Evolutionary conservation across 306 rosid genomes (phyloP).

Genomic region (Potentilla sterilis): DNA sequence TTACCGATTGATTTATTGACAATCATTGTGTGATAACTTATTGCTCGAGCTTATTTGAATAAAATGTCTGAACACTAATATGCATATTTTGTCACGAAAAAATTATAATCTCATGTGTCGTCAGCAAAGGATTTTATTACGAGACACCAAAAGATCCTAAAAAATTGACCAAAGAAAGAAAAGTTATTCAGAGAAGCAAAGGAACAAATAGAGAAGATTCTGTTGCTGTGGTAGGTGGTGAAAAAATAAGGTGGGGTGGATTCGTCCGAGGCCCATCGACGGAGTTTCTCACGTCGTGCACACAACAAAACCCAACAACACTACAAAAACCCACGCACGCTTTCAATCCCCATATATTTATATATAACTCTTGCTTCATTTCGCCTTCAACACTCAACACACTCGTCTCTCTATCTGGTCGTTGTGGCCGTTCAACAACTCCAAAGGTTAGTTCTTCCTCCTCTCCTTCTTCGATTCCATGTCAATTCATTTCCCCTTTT

Average conservation of each 20-base stretch:
- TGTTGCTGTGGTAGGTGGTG: not conserved
- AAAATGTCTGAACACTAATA: too few species aligned
- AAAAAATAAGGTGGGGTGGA: not conserved
- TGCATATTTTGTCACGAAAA: too few species aligned
- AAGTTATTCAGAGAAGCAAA: not conserved
- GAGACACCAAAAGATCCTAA: not conserved
- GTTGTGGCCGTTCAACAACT: not conserved
- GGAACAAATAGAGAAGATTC: constrained; percentile 21
- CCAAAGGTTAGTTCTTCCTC: constrained; percentile 2
- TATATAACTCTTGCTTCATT: not conserved
- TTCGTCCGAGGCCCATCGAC: constrained; percentile 29
- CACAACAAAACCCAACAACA: not conserved
- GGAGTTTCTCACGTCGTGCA: constrained; percentile 31
- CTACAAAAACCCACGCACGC: constrained; percentile 4
- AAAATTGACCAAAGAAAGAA: not conserved
- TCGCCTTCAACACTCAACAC: not conserved
- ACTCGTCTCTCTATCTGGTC: not conserved
- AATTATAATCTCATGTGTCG: too few species aligned
- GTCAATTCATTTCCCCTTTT: not conserved
- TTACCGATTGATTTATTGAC: too few species aligned
- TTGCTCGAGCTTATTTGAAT: too few species aligned
- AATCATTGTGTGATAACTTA: too few species aligned
- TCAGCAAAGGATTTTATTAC: too few species aligned
- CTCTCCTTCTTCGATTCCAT: not conserved
- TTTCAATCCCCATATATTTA: not conserved